Conservation (phyloP, 2,329 filamentous ascomycete genomes). For the Colletotrichum sp. region DNA sequence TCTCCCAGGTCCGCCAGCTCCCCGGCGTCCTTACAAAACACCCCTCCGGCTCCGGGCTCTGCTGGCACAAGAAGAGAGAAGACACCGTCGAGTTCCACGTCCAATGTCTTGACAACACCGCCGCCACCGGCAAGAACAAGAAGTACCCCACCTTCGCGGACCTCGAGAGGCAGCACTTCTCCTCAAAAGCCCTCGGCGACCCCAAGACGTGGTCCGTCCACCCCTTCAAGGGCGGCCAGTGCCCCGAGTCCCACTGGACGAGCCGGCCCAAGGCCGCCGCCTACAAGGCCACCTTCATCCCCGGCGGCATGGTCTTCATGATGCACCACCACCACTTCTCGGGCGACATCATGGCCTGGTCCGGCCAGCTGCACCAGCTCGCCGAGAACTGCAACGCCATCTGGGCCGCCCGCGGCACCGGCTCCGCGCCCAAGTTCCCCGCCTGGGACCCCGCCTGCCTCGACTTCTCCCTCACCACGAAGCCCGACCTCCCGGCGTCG, state of each 20-base stretch:
- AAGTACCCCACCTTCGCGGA: constrained; percentile 36
- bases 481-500: constrained; percentile 27
- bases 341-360: constrained; percentile 49
- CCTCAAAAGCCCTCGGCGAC: constrained; percentile 33
- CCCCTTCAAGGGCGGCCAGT: constrained; percentile 43
- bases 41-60: constrained; percentile 35
- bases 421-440: neutral
- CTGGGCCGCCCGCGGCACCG: neutral
- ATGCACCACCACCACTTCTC: constrained; percentile 47
- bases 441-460: constrained; percentile 34
- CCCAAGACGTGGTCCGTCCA: constrained; percentile 36
- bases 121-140: neutral
- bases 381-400: constrained; percentile 46
- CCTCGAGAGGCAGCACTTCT: constrained; percentile 39
- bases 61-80: constrained; percentile 35
- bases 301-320: constrained; percentile 43
- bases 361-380: constrained; percentile 39
- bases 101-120: constrained; percentile 36
- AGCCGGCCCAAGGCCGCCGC: constrained; percentile 36
- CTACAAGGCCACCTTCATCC: constrained; percentile 46
- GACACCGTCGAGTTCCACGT: constrained; percentile 37
- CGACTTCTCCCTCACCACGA: constrained; percentile 38
- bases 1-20: constrained; percentile 41
- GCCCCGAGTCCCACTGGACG: constrained; percentile 39
- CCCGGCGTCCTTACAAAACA: constrained; percentile 43